Conservation (phyloP, 306 rosid genomes). For the Cucumis cinereus region DNA sequence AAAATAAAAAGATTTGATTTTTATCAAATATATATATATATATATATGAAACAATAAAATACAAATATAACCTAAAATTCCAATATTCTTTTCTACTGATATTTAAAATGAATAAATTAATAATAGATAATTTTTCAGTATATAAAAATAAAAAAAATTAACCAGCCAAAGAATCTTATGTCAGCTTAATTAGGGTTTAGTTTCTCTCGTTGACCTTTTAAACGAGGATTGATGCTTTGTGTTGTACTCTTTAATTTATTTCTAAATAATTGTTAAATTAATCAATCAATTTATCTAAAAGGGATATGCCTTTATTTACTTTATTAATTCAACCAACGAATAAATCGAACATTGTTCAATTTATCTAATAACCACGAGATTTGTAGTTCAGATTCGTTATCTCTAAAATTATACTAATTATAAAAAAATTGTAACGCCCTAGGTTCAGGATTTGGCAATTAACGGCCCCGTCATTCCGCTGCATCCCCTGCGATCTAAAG, state of each 20-base stretch:
- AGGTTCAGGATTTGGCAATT: too few relatives aligned
- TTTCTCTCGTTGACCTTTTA: neutral
- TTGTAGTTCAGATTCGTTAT: too few relatives aligned
- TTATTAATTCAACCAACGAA: too few relatives aligned
- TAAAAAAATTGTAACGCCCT: too few relatives aligned
- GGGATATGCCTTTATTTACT: neutral
- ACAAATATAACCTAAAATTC: neutral
- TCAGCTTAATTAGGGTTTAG: neutral
- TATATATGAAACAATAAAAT: neutral
- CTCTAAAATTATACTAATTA: too few relatives aligned
- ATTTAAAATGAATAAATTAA: neutral
- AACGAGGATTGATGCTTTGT: neutral
- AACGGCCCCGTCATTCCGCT: too few relatives aligned
- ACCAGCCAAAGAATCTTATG: neutral
- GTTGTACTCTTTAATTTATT: neutral
- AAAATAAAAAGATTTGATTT: neutral
- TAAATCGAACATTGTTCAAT: too few relatives aligned
- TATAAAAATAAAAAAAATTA: neutral
- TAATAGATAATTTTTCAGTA: neutral
- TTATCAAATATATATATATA: neutral
- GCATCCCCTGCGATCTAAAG: too few relatives aligned
- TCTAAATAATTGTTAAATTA: neutral
- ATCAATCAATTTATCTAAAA: neutral
- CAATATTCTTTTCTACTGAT: neutral
- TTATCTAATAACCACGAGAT: too few relatives aligned